Conservation (phyloP, 257 asterid species). For the Solanum stenotomum region DNA sequence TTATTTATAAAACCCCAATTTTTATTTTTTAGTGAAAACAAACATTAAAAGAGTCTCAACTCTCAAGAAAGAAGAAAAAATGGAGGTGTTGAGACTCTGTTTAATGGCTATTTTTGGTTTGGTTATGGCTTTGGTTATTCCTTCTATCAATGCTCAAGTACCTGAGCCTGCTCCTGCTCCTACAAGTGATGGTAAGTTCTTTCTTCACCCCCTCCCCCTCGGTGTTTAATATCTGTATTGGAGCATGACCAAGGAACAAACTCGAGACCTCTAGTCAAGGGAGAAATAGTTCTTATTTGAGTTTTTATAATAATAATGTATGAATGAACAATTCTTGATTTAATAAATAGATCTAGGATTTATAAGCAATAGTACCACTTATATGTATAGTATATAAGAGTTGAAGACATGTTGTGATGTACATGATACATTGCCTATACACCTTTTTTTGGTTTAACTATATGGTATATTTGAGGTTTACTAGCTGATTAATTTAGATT, state of each 20-base stretch:
- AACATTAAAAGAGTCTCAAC: background rate
- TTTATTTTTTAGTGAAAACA: background rate
- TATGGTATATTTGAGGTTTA: background rate
- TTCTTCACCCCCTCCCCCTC: background rate
- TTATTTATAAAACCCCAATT: background rate
- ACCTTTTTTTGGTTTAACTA: background rate
- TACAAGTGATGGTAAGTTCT: slow-evolving; percentile 41
- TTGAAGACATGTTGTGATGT: background rate
- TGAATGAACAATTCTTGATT: background rate
- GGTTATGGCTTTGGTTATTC: slow-evolving; percentile 26
- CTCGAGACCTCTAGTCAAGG: accelerated
- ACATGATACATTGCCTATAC: background rate
- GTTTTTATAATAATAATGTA: background rate
- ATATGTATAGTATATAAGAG: background rate
- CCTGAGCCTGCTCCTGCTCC: slow-evolving; percentile 60
- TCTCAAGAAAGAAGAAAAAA: background rate
- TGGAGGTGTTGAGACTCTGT: slow-evolving; percentile 45
- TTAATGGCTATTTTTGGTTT: slow-evolving; percentile 28
- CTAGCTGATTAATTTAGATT: background rate
- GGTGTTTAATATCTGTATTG: background rate
- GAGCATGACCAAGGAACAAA: background rate
- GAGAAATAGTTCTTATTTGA: background rate
- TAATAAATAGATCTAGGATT: background rate
- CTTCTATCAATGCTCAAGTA: slow-evolving; percentile 42
- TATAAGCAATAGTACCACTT: too few relatives aligned